Evolutionary conservation across 2,329 filamentous ascomycete species (phyloP), one percentile per base, ranked within the genome.

Genomic region (Beauveria caledonica): DNA sequence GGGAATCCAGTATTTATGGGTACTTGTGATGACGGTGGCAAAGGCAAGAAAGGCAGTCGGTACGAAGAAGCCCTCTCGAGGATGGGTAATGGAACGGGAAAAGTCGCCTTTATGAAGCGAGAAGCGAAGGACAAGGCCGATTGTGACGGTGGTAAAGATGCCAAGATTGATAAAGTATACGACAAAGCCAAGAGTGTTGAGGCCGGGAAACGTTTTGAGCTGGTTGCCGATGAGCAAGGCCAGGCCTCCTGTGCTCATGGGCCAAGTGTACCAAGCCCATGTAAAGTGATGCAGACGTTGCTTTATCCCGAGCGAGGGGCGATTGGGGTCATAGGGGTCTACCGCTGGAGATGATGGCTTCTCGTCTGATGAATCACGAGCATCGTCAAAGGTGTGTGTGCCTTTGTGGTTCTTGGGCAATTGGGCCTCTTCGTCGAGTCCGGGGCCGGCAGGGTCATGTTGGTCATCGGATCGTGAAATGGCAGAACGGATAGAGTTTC

Each of bases 191-290:
- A 91, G 87, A 5, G 82, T 80, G 5, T 73, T 70, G 1, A 90
- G 74, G 0, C 87, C 87, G 0, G 74, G 68, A 69, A 92, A 92
- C 59, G 77, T 74, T 66, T 85, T 82, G 9, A 88, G 88, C 55
- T 85, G 83, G 3, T 80, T 78, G 49, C 77, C 77, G 48, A 92
- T 78, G 17, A 91, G 78, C 3, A 87, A 72, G 0, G 87, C 82
- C 1, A 92, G 72, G 0, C 87, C 87, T 39, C 88, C 88, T 0
- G 87, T 89, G 52, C 85, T 88, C 88, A 91, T 91, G 2, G 86
- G 86, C 36, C 85, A 76, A 1, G 87, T 88, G 72, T 86, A 92
- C 87, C 87, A 90, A 19, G 84, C 85, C 86, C 85, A 86, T 1
- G 84, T 87, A 68, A 87, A 86, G 72, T 86, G 83, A 50, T 78